phyloP scores from a whole-genome alignment of 176 grass and related monocot genomes.

The Tuctoria greenei region DNA sequence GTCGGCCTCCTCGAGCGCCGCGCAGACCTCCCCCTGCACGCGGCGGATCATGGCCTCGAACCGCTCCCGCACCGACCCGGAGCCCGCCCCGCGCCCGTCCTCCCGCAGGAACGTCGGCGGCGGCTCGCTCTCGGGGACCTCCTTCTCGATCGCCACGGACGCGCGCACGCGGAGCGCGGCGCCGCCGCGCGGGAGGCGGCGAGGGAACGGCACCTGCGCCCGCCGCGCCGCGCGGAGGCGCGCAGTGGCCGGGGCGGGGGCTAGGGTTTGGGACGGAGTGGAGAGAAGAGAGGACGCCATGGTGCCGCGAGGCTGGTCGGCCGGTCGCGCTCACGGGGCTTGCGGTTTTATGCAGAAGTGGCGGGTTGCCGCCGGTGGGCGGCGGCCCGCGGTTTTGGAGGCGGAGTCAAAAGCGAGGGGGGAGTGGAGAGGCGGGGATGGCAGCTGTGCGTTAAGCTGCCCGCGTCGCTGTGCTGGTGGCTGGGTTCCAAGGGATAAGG shows the following conservation, averaged over 20 bases:
- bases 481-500: slow-evolving; percentile 49
- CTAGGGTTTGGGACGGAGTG: slow-evolving; percentile 37
- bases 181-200: background rate
- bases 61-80: slow-evolving; percentile 73
- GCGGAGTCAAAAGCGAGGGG: slow-evolving; percentile 28
- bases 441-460: background rate
- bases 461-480: background rate
- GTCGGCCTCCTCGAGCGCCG: slow-evolving; percentile 78
- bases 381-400: slow-evolving; percentile 50
- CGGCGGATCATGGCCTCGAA: slow-evolving; percentile 95
- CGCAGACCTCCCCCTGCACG: slow-evolving; percentile 85
- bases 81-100: slow-evolving; percentile 44
- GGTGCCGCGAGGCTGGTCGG: background rate
- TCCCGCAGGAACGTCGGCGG: slow-evolving; percentile 85
- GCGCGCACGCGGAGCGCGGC: slow-evolving; percentile 46
- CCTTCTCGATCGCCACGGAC: slow-evolving; percentile 90
- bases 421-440: background rate
- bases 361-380: slow-evolving; percentile 47
- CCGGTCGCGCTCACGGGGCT: background rate
- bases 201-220: slow-evolving; percentile 6
- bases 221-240: background rate
- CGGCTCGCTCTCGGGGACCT: slow-evolving; percentile 84
- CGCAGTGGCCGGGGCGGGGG: background rate
- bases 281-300: slow-evolving; percentile 65
- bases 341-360: slow-evolving; percentile 25